Base-by-base conservation (phyloP, 345 rosid genomes). In the Gossypium anomalum region DNA sequence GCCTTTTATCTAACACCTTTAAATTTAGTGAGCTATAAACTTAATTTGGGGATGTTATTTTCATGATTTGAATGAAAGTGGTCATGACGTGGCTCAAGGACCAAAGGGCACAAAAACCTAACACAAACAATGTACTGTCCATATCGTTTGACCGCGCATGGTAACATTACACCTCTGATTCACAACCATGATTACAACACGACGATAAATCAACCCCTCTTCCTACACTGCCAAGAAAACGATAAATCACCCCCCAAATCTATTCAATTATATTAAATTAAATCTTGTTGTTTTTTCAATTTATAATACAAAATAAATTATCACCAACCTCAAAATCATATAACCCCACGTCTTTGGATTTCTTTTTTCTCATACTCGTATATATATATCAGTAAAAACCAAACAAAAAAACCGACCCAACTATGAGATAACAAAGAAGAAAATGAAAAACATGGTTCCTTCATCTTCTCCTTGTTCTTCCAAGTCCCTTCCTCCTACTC, bases 381-480 rank as follows among this genome's bases (percentile, higher is more conserved):
- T 27, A 34, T 34, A 34, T 34, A 60, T 27, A 27, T 29, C 44
- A 2, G 66, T 61, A 61, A 61, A 61, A 49, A 19, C 45, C 49
- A 53, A 20, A 70, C 8, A 52, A 61, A 17, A 34, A 34, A 34
- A 34, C 6, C 3, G 10, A 49, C 61, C 70, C 15, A 76, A 58
- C 41, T 25, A 38, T 23, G 65, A 71, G 77, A 76, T 72, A 71
- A 77, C 66, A 43, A 63, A 41, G n/a, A 43, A 20, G 34, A n/a
- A 44, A 71, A 34, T 4, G 41, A 34, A 34, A 70, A 27, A 25
- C 72, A 93, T 87, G 97, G 89, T 89, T 80, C 87, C 92, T 60
- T 69, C 88, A 20, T 84, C 90, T 56, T 83, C 97, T 78, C 79
- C 96, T 73, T 77, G 86, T 57, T 82, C 86, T 27, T 83, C 93